Percentiles rank a stretch among this genome's conserved stretches.
Conservation (phyloP, 2,329 filamentous ascomycete species). For the Phyllosticta paracitricarpa region DNA sequence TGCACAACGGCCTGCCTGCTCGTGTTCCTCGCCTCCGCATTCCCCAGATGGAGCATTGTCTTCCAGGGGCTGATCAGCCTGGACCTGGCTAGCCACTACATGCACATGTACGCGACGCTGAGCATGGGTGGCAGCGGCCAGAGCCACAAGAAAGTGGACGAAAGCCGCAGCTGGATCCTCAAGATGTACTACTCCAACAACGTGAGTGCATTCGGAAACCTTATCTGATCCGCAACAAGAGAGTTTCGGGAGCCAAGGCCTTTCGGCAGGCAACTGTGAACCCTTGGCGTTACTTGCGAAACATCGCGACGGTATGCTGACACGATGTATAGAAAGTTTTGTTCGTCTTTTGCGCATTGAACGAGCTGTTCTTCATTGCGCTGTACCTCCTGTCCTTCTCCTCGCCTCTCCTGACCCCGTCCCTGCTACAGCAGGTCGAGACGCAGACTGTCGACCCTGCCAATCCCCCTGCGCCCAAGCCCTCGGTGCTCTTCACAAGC, state of each 20-base stretch:
- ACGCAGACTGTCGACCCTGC: slow-evolving; percentile 47
- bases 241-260: background rate
- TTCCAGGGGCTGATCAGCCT: slow-evolving; percentile 91
- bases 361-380: slow-evolving; percentile 96
- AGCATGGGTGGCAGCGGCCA: slow-evolving; percentile 69
- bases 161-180: slow-evolving; percentile 76
- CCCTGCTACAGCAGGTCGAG: slow-evolving; percentile 53
- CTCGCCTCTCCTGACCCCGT: slow-evolving; percentile 77
- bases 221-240: background rate
- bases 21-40: slow-evolving; percentile 89
- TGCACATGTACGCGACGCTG: slow-evolving; percentile 97
- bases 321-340: slow-evolving; percentile 60
- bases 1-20: slow-evolving; percentile 93
- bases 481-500: slow-evolving; percentile 70
- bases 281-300: background rate
- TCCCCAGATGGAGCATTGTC: slow-evolving; percentile 84
- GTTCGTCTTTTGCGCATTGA: slow-evolving; percentile 80
- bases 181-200: slow-evolving; percentile 97
- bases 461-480: slow-evolving; percentile 56
- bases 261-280: background rate
- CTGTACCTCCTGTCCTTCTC: slow-evolving; percentile 97
- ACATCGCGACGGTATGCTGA: background rate
- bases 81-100: slow-evolving; percentile 93
- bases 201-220: slow-evolving; percentile 42
- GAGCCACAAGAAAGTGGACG: slow-evolving; percentile 91